Evolutionary conservation across 768 basidiomycete species (phyloP).

Genomic region (Kwoniella mangroviensis): DNA sequence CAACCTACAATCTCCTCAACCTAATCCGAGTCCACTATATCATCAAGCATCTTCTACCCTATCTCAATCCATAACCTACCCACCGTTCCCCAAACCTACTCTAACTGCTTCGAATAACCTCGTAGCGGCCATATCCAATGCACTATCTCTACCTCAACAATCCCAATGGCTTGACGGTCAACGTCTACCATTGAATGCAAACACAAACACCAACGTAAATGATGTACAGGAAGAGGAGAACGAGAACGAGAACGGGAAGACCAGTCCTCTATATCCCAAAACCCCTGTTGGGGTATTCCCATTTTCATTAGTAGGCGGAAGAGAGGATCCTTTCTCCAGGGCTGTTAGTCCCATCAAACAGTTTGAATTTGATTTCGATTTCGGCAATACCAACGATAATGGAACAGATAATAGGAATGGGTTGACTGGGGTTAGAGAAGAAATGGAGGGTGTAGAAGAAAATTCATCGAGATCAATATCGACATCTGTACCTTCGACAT

Average conservation of each 20-base stretch:
- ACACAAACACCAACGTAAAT: neutral
- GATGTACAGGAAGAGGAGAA: neutral
- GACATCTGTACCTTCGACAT: neutral
- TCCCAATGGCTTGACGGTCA: neutral
- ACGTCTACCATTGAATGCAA: neutral
- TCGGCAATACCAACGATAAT: neutral
- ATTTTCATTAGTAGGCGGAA: neutral
- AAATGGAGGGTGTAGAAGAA: neutral
- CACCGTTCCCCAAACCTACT: neutral
- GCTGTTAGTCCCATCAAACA: constrained; percentile 30
- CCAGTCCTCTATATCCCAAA: constrained; percentile 22
- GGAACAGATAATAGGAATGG: neutral
- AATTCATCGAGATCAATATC: neutral
- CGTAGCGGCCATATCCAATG: constrained; percentile 18
- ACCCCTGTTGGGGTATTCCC: constrained; percentile 5
- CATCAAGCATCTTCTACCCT: neutral
- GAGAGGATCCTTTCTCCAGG: constrained; percentile 25
- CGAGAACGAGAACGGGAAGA: neutral
- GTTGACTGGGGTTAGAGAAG: neutral
- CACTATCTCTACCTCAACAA: constrained; percentile 1
- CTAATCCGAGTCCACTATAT: too few relatives aligned
- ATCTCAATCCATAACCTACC: neutral
- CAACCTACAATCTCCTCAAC: too few relatives aligned
- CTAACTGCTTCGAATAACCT: neutral
- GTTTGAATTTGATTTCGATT: neutral